Evolutionary conservation across 805 yeast genomes (phyloP).

Genomic region (Starmera quercuum): DNA sequence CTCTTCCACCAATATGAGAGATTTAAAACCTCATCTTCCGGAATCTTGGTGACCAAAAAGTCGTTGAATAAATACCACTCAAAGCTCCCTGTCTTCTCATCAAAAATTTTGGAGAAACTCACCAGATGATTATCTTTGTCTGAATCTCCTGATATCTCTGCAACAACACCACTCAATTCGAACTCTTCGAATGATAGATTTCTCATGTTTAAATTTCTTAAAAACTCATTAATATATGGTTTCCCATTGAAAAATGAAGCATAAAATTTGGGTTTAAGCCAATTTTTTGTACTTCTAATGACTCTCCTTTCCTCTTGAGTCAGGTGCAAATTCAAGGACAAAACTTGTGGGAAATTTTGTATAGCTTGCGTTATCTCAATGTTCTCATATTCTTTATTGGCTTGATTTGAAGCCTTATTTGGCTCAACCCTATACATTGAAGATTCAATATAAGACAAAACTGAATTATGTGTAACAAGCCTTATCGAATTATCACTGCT

Average conservation of each 20-base stretch:
- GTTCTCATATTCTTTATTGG: slow-evolving; percentile 42
- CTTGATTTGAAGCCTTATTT: slow-evolving; percentile 44
- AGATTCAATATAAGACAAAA: slow-evolving; percentile 53
- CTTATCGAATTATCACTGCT: slow-evolving; percentile 20
- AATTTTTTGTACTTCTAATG: slow-evolving; percentile 40
- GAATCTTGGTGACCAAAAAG: slow-evolving; percentile 71
- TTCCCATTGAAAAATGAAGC: slow-evolving; percentile 31
- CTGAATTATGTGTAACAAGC: slow-evolving; percentile 24
- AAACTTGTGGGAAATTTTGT: slow-evolving; percentile 53
- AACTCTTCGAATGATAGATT: slow-evolving; percentile 33
- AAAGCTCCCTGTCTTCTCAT: slow-evolving; percentile 19
- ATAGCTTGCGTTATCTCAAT: slow-evolving; percentile 47
- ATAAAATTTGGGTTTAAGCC: slow-evolving; percentile 60
- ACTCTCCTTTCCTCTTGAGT: slow-evolving; percentile 45
- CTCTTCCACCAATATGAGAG: slow-evolving; percentile 73
- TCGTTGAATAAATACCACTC: slow-evolving; percentile 87
- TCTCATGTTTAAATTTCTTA: slow-evolving; percentile 20
- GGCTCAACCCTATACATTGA: slow-evolving; percentile 46
- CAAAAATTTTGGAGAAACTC: slow-evolving; percentile 43
- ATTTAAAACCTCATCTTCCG: slow-evolving; percentile 73
- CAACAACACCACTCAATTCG: slow-evolving; percentile 62
- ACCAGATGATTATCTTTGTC: slow-evolving; percentile 54
- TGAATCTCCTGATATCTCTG: slow-evolving; percentile 40
- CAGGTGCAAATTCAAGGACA: slow-evolving; percentile 54
- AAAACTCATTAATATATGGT: slow-evolving; percentile 25